Conservation (phyloP, 2,329 filamentous ascomycete species). For the Thermothelomyces thermophilus region DNA sequence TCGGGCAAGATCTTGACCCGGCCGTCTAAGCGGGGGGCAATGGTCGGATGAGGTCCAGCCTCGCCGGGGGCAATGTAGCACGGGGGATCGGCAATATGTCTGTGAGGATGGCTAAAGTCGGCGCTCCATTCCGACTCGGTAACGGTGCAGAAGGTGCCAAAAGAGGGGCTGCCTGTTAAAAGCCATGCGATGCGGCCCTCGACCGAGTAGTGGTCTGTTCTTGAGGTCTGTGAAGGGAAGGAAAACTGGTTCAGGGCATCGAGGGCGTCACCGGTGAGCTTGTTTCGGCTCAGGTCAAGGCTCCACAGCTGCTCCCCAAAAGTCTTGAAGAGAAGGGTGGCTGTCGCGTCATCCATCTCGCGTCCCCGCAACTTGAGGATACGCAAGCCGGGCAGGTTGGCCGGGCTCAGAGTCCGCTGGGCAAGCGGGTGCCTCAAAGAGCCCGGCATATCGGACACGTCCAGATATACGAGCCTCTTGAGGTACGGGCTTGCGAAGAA, state of each 20-base stretch:
- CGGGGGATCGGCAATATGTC: slow-evolving; percentile 45
- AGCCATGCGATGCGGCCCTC: slow-evolving; percentile 40
- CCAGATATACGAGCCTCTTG: slow-evolving; percentile 43
- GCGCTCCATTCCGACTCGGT: slow-evolving; percentile 42
- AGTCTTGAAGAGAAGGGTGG: slow-evolving; percentile 30
- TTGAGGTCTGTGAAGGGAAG: slow-evolving; percentile 25
- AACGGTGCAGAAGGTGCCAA: slow-evolving; percentile 40
- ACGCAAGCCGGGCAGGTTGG: slow-evolving; percentile 40
- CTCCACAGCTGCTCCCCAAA: slow-evolving; percentile 46
- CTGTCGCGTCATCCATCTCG: slow-evolving; percentile 39
- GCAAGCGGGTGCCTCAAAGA: slow-evolving; percentile 34
- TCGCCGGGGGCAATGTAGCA: slow-evolving; percentile 30
- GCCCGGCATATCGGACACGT: slow-evolving; percentile 44
- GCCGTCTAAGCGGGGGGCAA: slow-evolving; percentile 33
- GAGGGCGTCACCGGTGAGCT: slow-evolving; percentile 41
- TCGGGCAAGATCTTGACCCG: slow-evolving; percentile 29
- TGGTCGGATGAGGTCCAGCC: slow-evolving; percentile 20
- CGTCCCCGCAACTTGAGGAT: slow-evolving; percentile 45
- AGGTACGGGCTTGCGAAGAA: slow-evolving; percentile 37
- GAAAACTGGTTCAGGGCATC: slow-evolving; percentile 25
- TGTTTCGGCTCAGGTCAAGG: slow-evolving; percentile 48
- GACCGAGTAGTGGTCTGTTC: slow-evolving; percentile 31
- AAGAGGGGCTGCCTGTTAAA: slow-evolving; percentile 28
- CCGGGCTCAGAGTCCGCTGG: slow-evolving; percentile 29
- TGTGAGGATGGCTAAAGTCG: slow-evolving; percentile 39